Evolutionary conservation across 2,329 filamentous ascomycete species (phyloP).

Genomic region (Knoxdaviesia proteae): DNA sequence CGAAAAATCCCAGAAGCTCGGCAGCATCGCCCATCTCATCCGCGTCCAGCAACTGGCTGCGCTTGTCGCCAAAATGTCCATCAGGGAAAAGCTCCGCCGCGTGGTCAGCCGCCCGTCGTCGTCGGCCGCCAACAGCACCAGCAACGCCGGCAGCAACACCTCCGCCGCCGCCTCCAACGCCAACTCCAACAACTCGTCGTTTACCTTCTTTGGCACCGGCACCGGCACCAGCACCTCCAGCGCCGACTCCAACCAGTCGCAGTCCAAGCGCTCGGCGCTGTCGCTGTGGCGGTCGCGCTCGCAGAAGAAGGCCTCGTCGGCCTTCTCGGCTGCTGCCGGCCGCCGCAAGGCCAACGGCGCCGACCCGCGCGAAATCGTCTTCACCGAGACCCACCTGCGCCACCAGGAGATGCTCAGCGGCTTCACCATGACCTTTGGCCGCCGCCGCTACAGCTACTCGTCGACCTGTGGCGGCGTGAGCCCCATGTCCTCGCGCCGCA

Average conservation of each 20-base stretch:
- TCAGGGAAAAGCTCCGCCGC: no score
- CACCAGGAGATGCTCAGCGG: constrained; percentile 24
- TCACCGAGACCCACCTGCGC: constrained; percentile 22
- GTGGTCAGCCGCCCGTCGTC: not conserved
- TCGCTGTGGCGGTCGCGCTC: not conserved
- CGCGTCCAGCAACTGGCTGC: no score
- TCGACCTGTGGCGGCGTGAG: constrained; percentile 3
- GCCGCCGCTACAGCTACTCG: constrained; percentile 6
- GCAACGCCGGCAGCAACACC: not conserved
- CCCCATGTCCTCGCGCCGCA: constrained; percentile 4
- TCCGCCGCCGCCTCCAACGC: not conserved
- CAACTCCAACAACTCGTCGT: not conserved
- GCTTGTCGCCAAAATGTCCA: no score
- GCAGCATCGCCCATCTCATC: no score
- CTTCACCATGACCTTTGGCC: constrained; percentile 25
- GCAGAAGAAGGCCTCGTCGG: constrained; percentile 1
- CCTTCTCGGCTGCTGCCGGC: constrained; percentile 1
- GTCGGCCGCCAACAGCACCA: not conserved
- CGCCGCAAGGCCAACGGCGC: constrained; percentile 2
- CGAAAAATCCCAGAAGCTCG: no score
- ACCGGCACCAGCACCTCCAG: not conserved
- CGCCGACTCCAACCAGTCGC: not conserved
- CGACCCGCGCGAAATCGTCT: constrained; percentile 23
- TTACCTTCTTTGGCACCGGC: not conserved
- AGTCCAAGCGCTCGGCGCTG: not conserved